Base-by-base conservation (phyloP, 2,329 filamentous ascomycete genomes). In the Aaosphaeria arxii region DNA sequence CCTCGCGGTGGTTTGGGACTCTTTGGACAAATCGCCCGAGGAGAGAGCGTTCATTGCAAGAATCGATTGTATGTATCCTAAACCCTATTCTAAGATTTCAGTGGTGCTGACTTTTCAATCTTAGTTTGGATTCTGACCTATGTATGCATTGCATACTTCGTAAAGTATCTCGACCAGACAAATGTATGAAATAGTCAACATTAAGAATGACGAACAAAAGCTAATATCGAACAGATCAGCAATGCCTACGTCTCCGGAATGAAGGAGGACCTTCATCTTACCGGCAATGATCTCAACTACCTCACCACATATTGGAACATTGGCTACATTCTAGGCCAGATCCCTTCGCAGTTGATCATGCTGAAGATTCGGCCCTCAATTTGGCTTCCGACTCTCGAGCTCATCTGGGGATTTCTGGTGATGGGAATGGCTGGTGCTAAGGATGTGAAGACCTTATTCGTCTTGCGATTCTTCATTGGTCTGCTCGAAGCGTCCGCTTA, bases 261-360 rank as follows among this genome's bases (percentile, higher is more conserved):
- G 59, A 49, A 61, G 53, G 57, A 62, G 13, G 59, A 62, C 11
- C 51, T 62, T 9, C 40, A 53, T 11, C 52, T 62, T n/a, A 46
- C 53, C n/a, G 58, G 54, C 47, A 53, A 63, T 40, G 52, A 62
- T 30, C 56, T 59, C 36, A 59, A 63, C 42, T 57, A 58, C 51
- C 72, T 73, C 53, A 71, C 67, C 1, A 73, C 71, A 5, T 69
- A 67, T 38, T 71, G 72, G 48, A 74, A 71, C 46, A 63, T 67
- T 13, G 67, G 66, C 1, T 74, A 73, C 50, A 69, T 67, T 44
- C 52, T 73, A 7, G 71, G 70, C 61, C 58, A 71, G 7, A 69
- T 73, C 7, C 71, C 71, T 2, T 69, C 68, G 0, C 69, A 73
- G 54, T 55, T 74, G 35, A 69, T 73, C 46, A 53, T 74, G 47